These are phyloP conservation scores for Zygosaccharomyces bailii DNA, from an alignment of 805 yeast genomes.

Conservation along the genomic window DNA sequence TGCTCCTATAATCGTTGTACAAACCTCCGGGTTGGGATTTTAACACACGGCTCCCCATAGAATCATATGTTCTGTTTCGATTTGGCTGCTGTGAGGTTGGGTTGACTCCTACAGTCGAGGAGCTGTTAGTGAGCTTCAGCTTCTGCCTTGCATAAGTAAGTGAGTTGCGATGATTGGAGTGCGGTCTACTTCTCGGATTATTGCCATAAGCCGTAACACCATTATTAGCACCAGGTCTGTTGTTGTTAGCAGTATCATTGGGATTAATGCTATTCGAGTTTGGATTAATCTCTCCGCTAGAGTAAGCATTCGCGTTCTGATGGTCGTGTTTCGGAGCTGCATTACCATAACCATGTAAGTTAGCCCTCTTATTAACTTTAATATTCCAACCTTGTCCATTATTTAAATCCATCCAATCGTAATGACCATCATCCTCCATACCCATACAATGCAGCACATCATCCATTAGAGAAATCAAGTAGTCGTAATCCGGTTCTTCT, in stretches of 20 bases:
- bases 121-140: conserved; percentile 10
- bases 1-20: conserved; percentile 10
- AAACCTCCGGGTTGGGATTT: conserved; percentile 9
- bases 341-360: conserved; percentile 78
- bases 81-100: conserved; percentile 11
- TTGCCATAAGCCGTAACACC: neutral
- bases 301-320: conserved; percentile 20
- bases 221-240: neutral
- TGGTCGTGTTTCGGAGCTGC: conserved; percentile 47
- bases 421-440: conserved; percentile 60
- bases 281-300: conserved; percentile 5
- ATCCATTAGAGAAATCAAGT: conserved; percentile 58
- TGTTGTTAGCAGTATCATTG: neutral
- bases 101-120: conserved; percentile 6
- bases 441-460: conserved; percentile 56
- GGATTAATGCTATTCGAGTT: conserved; percentile 1
- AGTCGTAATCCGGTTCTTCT: conserved; percentile 75
- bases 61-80: conserved; percentile 24
- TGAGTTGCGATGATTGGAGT: conserved; percentile 13
- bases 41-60: conserved; percentile 27
- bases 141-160: conserved; percentile 16
- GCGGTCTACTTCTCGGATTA: conserved; percentile 12
- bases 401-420: conserved; percentile 79
- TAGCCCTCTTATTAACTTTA: conserved; percentile 68
- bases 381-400: conserved; percentile 83